phyloP scores from a whole-genome alignment of 345 rosid species.

The Moricandia arvensis region DNA sequence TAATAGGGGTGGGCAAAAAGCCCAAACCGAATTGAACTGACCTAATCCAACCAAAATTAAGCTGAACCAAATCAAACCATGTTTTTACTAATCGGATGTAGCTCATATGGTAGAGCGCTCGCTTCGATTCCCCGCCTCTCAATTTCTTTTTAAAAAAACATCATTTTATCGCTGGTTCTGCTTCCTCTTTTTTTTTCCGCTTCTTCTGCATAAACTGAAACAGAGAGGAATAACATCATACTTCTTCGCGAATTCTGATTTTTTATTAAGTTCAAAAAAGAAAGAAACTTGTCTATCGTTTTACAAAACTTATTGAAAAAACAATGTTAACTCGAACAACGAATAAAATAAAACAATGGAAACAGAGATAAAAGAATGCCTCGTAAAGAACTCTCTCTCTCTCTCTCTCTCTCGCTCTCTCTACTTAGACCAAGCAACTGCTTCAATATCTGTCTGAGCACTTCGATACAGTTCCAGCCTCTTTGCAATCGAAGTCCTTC shows the following conservation, averaged over 20 bases:
- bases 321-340: not conserved
- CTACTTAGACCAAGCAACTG: constrained; percentile 92
- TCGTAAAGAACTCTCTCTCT: not conserved
- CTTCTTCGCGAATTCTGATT: not conserved
- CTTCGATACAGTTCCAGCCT: constrained; percentile 87
- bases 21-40: no score
- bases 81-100: constrained; percentile 19
- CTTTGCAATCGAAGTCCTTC: constrained; percentile 64
- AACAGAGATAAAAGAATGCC: not conserved
- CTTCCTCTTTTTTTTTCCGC: not conserved
- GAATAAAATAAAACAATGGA: not conserved
- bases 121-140: constrained; percentile 85
- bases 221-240: not conserved
- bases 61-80: no score
- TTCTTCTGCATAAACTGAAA: not conserved
- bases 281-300: not conserved
- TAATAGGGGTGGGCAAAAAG: no score
- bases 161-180: constrained; percentile 16
- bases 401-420: not conserved
- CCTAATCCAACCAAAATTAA: no score
- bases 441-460: constrained; percentile 84
- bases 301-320: constrained; percentile 25
- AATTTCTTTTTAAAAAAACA: constrained; percentile 51
- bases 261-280: not conserved
- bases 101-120: constrained; percentile 77